Base-by-base conservation (phyloP, 2,329 filamentous ascomycete genomes). In the Ceratocystis albifundus region DNA sequence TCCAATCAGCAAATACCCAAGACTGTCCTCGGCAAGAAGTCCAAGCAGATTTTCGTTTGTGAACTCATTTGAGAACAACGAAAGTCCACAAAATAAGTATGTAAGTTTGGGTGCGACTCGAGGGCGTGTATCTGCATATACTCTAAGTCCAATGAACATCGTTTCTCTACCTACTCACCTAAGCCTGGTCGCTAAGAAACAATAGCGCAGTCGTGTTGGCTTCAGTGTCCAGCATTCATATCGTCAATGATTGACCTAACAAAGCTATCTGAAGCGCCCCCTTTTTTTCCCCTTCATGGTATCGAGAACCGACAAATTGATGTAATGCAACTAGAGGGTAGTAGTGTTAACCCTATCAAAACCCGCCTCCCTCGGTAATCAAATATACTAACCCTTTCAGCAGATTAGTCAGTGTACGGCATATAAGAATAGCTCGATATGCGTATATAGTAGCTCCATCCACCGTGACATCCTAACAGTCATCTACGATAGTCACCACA, bases 361-460 rank as follows among this genome's bases (percentile, higher is more conserved):
- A 17, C 36, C 36, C 10, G 36, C 36, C 36, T 41, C 36, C 32
- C 36, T 41, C 36, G 36, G 15, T 41, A 41, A 12, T 3, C 36
- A 12, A 41, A 12, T 41, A 12, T 41, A 12, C 15, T 36, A n/a
- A 36, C 36, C 17, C 15, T 30, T 36, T 10, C 15, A 0, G 3
- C 2, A 15, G 36, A 28, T 63, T 48, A 63, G 25, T 50, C 61
- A 63, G 46, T 50, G 32, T 22, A 63, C 61, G 12, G 41, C 8
- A 46, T 63, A 63, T n/a, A 7, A 46, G 17, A 50, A 63, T 63
- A 12, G 3, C 1, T 17, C 17, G 50, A 2, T 7, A 59, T 32
- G 25, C 28, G 20, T 15, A 15, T 12, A 5, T 10, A 5, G 20
- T 30, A 17, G 1, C 28, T n/a, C 17, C 55, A 36, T 41, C 10